phyloP scores from a whole-genome alignment of 148 eudicot species.

The Amaranthus cruentus region DNA sequence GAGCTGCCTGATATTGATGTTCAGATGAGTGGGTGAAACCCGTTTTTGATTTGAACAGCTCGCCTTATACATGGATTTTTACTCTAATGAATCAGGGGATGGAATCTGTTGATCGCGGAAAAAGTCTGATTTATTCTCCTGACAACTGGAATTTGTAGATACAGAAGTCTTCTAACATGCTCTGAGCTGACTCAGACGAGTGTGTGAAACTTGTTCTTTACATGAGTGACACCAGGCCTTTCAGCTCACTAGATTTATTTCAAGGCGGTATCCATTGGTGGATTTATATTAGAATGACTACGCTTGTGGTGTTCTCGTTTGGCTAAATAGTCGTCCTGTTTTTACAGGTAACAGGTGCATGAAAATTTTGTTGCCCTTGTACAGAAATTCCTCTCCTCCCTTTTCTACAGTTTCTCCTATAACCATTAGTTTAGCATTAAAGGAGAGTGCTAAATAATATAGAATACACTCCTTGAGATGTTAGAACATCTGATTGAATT shows the following conservation, averaged over 20 bases:
- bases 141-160: constrained; percentile 17
- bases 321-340: constrained; percentile 21
- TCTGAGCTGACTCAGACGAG: constrained; percentile 23
- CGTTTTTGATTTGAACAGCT: constrained; percentile 3
- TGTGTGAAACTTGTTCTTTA: constrained; percentile 12
- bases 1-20: constrained; percentile 26
- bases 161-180: constrained; percentile 21
- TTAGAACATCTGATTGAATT: constrained; percentile 28
- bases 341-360: constrained; percentile 42
- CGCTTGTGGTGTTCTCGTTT: constrained; percentile 22
- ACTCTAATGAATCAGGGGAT: constrained; percentile 5
- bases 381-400: constrained; percentile 27
- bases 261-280: constrained; percentile 11
- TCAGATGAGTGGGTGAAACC: constrained; percentile 24
- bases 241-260: constrained; percentile 12
- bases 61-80: neutral
- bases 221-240: constrained; percentile 11
- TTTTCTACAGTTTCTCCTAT: constrained; percentile 13
- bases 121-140: neutral
- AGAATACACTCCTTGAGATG: constrained; percentile 26
- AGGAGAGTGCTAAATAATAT: constrained; percentile 45
- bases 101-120: neutral
- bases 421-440: constrained; percentile 32
- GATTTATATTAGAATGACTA: constrained; percentile 7
- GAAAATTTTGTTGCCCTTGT: constrained; percentile 41